Percentiles rank a stretch among this genome's conserved stretches.
These are phyloP conservation scores for Neonectria magnoliae DNA, from an alignment of 2,329 filamentous ascomycete genomes.

Conservation along the genomic window DNA sequence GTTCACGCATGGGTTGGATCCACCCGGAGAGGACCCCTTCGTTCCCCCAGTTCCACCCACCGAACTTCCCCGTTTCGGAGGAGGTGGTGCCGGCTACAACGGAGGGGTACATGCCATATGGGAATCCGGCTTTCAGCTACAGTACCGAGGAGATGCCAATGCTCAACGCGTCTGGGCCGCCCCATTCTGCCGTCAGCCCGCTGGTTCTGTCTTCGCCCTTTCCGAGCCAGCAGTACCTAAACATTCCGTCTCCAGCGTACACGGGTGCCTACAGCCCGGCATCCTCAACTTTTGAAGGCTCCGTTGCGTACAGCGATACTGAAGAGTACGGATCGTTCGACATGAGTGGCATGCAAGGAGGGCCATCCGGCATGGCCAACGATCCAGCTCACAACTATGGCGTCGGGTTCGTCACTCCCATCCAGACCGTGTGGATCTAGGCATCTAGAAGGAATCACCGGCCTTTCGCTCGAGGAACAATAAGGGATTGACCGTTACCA, in stretches of 20 bases:
- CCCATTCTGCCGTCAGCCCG: conserved; percentile 62
- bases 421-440: conserved; percentile 71
- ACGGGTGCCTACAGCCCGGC: conserved; percentile 69
- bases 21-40: conserved; percentile 68
- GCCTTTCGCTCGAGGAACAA: conserved; percentile 52
- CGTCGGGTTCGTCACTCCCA: conserved; percentile 71
- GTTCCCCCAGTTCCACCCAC: conserved; percentile 68
- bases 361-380: conserved; percentile 58
- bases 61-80: conserved; percentile 63
- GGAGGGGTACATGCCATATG: conserved; percentile 62
- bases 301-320: conserved; percentile 69
- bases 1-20: conserved; percentile 73
- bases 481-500: conserved; percentile 65
- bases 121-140: conserved; percentile 70
- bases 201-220: conserved; percentile 67
- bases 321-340: conserved; percentile 66
- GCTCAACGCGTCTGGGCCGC: conserved; percentile 56
- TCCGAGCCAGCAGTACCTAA: conserved; percentile 66
- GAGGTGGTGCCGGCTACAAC: conserved; percentile 54
- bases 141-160: conserved; percentile 70
- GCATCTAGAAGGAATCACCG: conserved; percentile 52
- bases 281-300: conserved; percentile 71
- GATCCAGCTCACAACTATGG: conserved; percentile 55
- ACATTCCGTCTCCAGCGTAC: conserved; percentile 70
- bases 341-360: conserved; percentile 54